Base-by-base conservation (phyloP, 805 yeast genomes). In the Hanseniaspora lindneri region DNA sequence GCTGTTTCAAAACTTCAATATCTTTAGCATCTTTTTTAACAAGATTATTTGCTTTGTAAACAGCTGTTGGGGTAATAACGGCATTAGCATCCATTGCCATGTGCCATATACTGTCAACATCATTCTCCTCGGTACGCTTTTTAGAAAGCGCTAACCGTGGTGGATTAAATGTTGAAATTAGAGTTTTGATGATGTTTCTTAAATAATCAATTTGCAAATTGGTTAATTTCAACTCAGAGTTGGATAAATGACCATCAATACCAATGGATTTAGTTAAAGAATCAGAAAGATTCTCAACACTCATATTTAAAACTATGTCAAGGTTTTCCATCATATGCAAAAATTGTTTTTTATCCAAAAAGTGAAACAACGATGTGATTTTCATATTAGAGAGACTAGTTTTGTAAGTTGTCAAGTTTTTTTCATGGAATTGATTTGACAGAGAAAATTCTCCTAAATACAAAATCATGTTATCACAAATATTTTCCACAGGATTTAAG, bases 361-460 rank as follows among this genome's bases (percentile, higher is more conserved):
- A 66, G 49, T 74, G 66, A 55, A 87, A 75, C 3, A 63, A 62
- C 0, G 96, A 82, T 0, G 75, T 64, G n/a, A 89, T 64, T 49
- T 72, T 75, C 3, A 87, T 79, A 42, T 85, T 78, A 39, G 86
- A 68, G 19, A 92, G 66, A 0, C 95, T 94, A 7, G 85, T 73
- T 14, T 68, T 60, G 13, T 88, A 75, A 6, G 70, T 59, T 57
- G 85, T 87, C 20, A 75, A 64, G 10, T 67, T 55, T 0, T 57
- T 61, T 1, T 53, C 33, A 6, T 28, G 56, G 7, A 56, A 58
- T 2, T 59, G 57, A 10, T 59, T 55, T 2, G 58, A 58, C 16
- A 87, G 75, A 54, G 73, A 80, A 9, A 92, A 66, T 58, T 89
- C 95, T 54, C 98, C 98, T 44, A 88, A 69, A 55, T 84, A 76